Evolutionary conservation across 2,329 filamentous ascomycete species (phyloP).

Genomic region (Penicillium polonicum): DNA sequence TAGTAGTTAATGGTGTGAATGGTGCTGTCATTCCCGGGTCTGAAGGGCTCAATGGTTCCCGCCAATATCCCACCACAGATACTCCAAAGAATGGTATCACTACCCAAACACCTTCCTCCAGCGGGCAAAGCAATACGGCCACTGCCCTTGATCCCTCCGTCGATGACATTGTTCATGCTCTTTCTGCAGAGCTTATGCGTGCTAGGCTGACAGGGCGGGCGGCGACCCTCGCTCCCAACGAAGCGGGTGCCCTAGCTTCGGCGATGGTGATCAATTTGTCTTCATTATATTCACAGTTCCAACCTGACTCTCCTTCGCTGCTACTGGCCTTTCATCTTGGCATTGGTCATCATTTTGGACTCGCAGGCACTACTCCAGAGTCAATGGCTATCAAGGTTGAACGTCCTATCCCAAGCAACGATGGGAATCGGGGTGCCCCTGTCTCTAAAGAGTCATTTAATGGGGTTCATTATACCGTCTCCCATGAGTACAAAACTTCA

Average conservation of each 20-base stretch:
- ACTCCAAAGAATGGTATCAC: neutral
- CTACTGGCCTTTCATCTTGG: constrained; percentile 40
- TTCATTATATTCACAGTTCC: constrained; percentile 29
- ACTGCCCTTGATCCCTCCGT: constrained; percentile 22
- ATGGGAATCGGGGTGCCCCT: neutral
- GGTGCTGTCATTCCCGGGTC: constrained; percentile 10
- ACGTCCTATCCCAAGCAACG: neutral
- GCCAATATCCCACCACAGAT: neutral
- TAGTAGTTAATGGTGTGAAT: constrained; percentile 41
- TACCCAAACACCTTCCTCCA: neutral
- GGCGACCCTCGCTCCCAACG: constrained; percentile 28
- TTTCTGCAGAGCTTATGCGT: constrained; percentile 35
- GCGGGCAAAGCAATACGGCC: constrained; percentile 8
- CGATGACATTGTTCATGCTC: constrained; percentile 33
- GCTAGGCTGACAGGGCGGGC: constrained; percentile 32
- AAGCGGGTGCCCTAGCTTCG: constrained; percentile 34
- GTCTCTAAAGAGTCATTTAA: constrained; percentile 10
- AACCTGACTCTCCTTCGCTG: constrained; percentile 23
- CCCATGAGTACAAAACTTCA: constrained; percentile 29
- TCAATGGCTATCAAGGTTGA: constrained; percentile 31
- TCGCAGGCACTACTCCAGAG: constrained; percentile 25
- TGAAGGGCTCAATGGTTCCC: neutral
- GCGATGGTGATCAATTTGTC: constrained; percentile 34
- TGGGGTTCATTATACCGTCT: constrained; percentile 24
- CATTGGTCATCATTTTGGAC: constrained; percentile 37